Conservation (phyloP, 768 basidiomycete species). For the Boletus subparvulus region DNA sequence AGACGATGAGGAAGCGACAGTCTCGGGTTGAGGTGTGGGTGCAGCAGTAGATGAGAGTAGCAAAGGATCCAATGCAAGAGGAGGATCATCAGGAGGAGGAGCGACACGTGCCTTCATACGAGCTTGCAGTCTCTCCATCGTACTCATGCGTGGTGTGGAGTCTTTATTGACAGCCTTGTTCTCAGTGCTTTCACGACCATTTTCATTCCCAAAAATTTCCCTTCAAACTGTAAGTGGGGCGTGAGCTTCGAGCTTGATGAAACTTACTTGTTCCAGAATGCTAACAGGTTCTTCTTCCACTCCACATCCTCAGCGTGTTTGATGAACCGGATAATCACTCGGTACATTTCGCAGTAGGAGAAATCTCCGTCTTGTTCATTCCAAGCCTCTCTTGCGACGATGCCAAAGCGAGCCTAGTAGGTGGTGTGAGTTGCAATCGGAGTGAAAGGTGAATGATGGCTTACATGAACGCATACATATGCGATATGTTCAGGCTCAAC, state of each 20-base stretch:
- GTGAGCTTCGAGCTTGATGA: not conserved
- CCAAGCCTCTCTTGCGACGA: not conserved
- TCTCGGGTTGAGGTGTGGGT: too few relatives aligned
- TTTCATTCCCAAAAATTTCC: not conserved
- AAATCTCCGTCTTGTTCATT: not conserved
- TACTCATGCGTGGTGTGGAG: not conserved
- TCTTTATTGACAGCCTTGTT: not conserved
- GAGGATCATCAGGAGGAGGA: not conserved
- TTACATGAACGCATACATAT: not conserved
- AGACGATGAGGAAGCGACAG: too few relatives aligned
- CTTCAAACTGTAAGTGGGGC: not conserved
- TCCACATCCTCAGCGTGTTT: not conserved
- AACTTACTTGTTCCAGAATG: not conserved
- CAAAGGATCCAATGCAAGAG: not conserved
- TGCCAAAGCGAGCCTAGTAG: not conserved
- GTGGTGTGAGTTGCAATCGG: not conserved
- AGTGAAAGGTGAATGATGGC: too few relatives aligned
- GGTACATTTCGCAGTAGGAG: not conserved
- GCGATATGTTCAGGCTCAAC: not conserved
- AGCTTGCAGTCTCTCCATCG: not conserved
- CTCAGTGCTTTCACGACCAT: not conserved
- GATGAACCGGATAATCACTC: not conserved
- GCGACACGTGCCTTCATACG: not conserved
- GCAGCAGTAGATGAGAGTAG: not conserved
- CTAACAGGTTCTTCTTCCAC: not conserved